These are phyloP conservation scores for Dictyophora rubrovolvata DNA, from an alignment of 768 basidiomycete species.

Conservation along the genomic window DNA sequence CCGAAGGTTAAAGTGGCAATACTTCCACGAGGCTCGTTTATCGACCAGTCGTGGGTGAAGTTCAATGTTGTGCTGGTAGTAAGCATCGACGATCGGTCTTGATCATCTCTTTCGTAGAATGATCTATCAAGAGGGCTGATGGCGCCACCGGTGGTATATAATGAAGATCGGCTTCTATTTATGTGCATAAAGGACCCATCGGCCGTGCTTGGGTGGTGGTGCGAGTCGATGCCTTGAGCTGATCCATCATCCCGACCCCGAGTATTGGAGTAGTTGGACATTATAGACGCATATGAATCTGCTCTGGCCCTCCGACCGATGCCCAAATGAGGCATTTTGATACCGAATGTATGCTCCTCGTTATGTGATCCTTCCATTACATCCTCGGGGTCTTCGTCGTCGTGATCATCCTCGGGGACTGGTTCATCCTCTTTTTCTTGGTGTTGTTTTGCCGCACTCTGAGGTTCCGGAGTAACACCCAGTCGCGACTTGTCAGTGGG, in stretches of 20 bases:
- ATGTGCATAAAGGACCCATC: neutral
- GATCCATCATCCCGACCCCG: neutral
- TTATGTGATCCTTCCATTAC: neutral
- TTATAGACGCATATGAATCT: neutral
- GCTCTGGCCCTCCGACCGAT: neutral
- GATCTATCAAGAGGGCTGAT: neutral
- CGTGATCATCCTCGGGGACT: neutral
- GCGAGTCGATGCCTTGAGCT: neutral
- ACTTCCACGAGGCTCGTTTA: slow-evolving; percentile 36
- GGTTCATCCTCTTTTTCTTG: neutral
- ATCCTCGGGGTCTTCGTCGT: neutral
- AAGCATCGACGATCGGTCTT: slow-evolving; percentile 52
- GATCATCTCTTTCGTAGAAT: slow-evolving; percentile 33
- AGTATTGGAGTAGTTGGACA: neutral
- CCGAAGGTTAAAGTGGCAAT: slow-evolving; percentile 41
- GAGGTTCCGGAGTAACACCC: neutral
- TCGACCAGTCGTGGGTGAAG: slow-evolving; percentile 10
- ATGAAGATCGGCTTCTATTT: neutral
- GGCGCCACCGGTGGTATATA: slow-evolving; percentile 18
- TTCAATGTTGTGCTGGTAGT: slow-evolving; percentile 21
- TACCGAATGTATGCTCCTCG: neutral
- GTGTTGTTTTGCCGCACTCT: neutral
- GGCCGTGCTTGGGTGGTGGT: neutral
- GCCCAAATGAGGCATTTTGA: neutral
- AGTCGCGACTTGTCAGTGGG: neutral